Conservation (phyloP, 2,329 filamentous ascomycete genomes). For the Talaromyces pinophilus region DNA sequence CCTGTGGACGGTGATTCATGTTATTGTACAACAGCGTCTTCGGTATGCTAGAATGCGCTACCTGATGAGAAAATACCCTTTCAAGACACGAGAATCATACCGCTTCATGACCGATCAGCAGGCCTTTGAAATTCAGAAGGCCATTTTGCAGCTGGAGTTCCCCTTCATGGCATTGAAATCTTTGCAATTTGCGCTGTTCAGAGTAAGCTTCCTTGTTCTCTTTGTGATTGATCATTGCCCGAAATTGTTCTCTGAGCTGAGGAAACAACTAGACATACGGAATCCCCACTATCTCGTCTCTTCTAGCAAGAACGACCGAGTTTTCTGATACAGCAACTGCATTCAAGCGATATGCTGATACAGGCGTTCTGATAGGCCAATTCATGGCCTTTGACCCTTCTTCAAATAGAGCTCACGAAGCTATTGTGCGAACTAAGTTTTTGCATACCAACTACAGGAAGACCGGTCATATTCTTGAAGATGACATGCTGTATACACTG, state of each 20-base stretch:
- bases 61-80: slow-evolving; percentile 28
- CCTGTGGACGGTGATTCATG: background rate
- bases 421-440: slow-evolving; percentile 65
- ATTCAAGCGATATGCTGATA: slow-evolving; percentile 57
- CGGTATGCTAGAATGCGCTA: slow-evolving; percentile 12
- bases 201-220: slow-evolving; percentile 38
- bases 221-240: background rate
- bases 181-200: slow-evolving; percentile 61
- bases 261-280: slow-evolving; percentile 52
- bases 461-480: slow-evolving; percentile 60
- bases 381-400: slow-evolving; percentile 48
- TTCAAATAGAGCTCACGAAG: slow-evolving; percentile 49
- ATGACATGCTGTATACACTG: slow-evolving; percentile 67
- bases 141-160: slow-evolving; percentile 56
- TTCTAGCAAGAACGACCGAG: slow-evolving; percentile 54
- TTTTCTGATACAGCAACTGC: slow-evolving; percentile 50
- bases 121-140: slow-evolving; percentile 53
- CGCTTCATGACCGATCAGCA: slow-evolving; percentile 56
- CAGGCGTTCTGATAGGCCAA: slow-evolving; percentile 52
- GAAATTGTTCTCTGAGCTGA: background rate
- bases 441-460: slow-evolving; percentile 61
- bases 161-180: slow-evolving; percentile 54
- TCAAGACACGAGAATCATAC: slow-evolving; percentile 48
- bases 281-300: slow-evolving; percentile 55
- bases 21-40: background rate